Base-by-base conservation (phyloP, 2,329 filamentous ascomycete genomes). In the Talaromyces sp. region DNA sequence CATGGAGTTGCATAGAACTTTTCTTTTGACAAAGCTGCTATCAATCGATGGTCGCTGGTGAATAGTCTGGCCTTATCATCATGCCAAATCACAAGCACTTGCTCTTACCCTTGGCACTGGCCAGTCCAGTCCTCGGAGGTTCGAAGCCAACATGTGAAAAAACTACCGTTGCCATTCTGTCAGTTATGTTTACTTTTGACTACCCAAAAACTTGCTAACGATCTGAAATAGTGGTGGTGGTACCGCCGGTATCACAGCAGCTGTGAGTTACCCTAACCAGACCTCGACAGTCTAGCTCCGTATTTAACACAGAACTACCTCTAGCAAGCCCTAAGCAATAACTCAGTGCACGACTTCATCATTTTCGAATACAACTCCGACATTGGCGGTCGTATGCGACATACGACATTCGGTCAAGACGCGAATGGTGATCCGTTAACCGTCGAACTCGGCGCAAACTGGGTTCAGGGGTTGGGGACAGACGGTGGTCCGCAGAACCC, bases 371-470 rank as follows among this genome's bases (percentile, higher is more conserved):
- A 87, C 67, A 86, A 87, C 13, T 79, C 84, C 66, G 81, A 84
- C 13, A 84, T 91, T 65, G 88, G 89, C 1, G 89, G 89, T 1
- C 83, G 88, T 5, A 82, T 88, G 45, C 76, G 77, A n/a, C 83
- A 89, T 67, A 82, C 82, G 0, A 77, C 79, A 0, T 89, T 90
- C 69, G 87, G 88, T 4, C 76, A 79, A 17, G 77, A 81, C 27
- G 61, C 72, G 3, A 77, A 84, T 40, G 86, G 86, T 0, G 78
- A 82, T 0, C 82, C 85, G 0, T 88, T 86, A 66, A 81, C 79
- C 0, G 79, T 91, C 10, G 89, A 91, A 72, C 76, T 89, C 0
- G 89, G 89, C 2, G 88, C 89, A 6, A 91, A 91, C 68, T 91
- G 89, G 89, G 71, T 81, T 34, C 81, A 79, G 78, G 82, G 78